A percentile compares a stretch with the other conserved stretches of the same genome.
Evolutionary conservation across 2,329 filamentous ascomycete genomes (phyloP).

Genomic region (Apiospora marii): DNA sequence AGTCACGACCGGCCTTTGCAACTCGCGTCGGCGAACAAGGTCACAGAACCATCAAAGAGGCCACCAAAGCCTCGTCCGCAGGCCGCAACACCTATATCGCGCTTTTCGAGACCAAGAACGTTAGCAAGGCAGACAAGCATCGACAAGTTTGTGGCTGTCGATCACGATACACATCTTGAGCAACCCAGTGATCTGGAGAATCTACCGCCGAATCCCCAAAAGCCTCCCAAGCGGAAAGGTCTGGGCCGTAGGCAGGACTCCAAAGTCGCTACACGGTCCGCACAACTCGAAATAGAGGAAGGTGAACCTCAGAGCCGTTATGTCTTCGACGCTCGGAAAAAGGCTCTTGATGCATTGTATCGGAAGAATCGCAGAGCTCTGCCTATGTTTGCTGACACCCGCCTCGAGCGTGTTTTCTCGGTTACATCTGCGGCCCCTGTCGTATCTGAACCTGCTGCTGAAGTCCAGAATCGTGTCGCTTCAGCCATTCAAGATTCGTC

Average conservation of each 20-base stretch:
- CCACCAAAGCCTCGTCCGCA: slow-evolving; percentile 28
- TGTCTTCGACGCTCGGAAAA: slow-evolving; percentile 61
- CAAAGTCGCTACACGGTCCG: slow-evolving; percentile 47
- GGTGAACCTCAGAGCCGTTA: slow-evolving; percentile 43
- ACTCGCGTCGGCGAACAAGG: slow-evolving; percentile 36
- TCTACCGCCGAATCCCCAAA: not conserved
- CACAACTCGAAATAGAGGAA: slow-evolving; percentile 62
- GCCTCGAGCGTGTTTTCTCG: slow-evolving; percentile 46
- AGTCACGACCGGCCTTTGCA: slow-evolving; percentile 31
- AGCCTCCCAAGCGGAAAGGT: not conserved
- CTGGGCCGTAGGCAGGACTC: not conserved
- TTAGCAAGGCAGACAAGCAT: slow-evolving; percentile 41
- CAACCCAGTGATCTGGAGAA: not conserved
- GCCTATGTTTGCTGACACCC: slow-evolving; percentile 38
- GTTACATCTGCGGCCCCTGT: slow-evolving; percentile 31
- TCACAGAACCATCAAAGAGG: slow-evolving; percentile 23
- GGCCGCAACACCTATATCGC: slow-evolving; percentile 27
- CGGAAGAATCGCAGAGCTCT: slow-evolving; percentile 46
- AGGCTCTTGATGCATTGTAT: slow-evolving; percentile 62
- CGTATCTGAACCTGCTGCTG: slow-evolving; percentile 24
- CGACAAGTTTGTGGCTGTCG: slow-evolving; percentile 38
- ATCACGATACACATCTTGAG: slow-evolving; percentile 32
- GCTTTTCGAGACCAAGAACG: slow-evolving; percentile 39
- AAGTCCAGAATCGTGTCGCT: not conserved
- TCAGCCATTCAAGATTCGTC: slow-evolving; percentile 23